Conservation (phyloP, 1,139 yeast genomes). For the Meyerozyma sp. region DNA sequence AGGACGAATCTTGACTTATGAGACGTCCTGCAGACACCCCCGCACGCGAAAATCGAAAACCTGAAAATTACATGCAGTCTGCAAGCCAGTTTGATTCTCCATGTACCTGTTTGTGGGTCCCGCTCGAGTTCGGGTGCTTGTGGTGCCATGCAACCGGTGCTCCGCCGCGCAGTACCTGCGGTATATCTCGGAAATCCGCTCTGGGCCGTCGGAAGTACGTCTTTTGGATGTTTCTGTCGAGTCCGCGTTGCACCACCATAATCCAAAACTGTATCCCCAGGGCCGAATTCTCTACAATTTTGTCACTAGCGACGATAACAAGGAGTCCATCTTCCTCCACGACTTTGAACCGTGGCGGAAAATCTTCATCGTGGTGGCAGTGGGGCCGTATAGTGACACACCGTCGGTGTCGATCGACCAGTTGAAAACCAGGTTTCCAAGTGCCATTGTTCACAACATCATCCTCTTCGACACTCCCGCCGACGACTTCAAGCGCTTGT, state of each 20-base stretch:
- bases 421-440: constrained; percentile 38
- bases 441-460: constrained; percentile 58
- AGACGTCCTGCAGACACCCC: constrained; percentile 16
- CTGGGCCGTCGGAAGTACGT: constrained; percentile 50
- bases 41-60: constrained; percentile 10
- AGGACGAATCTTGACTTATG: not conserved
- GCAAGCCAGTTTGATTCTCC: not conserved
- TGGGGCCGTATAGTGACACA: constrained; percentile 41
- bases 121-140: constrained; percentile 58
- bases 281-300: constrained; percentile 67
- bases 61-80: not conserved
- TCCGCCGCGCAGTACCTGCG: constrained; percentile 40
- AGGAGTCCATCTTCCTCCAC: constrained; percentile 59
- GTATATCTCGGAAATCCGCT: constrained; percentile 40
- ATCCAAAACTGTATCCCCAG: constrained; percentile 79
- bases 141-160: constrained; percentile 68
- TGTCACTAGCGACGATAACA: constrained; percentile 43
- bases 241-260: constrained; percentile 52
- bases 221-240: constrained; percentile 71
- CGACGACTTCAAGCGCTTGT: constrained; percentile 10
- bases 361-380: constrained; percentile 62
- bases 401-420: constrained; percentile 8
- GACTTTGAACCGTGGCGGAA: constrained; percentile 90
- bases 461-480: constrained; percentile 55
- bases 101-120: constrained; percentile 27